Evolutionary conservation across 306 rosid species (phyloP), one percentile per base, ranked within the genome.

Genomic region (Acacia acuminata): DNA sequence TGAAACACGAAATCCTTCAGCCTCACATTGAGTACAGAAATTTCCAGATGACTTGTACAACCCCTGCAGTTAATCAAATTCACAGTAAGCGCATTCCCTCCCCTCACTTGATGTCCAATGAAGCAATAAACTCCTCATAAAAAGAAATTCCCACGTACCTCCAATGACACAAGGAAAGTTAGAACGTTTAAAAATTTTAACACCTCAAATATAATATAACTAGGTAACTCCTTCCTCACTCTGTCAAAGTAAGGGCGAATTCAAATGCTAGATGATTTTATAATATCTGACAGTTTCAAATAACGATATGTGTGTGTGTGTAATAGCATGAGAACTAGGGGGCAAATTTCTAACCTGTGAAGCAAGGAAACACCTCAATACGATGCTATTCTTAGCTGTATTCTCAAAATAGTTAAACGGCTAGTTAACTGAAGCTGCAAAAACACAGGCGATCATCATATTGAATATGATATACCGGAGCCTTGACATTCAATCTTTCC

Each of bases 21-120:
- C 99, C 88, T 96, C 99, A 84, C 99, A 96, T 83, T 96, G 99
- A 61, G 99, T 96, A 81, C 97, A 94, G 91, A 96, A 94, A 88
- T 92, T 96, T 76, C 97, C 97, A 78, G 99, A 91, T 79, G 99
- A 88, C 86, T 89, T 94, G 86, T 91, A 96, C 63, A 96, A 97
- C 19, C 99, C 98, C 98, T 96, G 61, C 77, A 88, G 75, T 74
- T 83, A 83, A 88, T 51, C 77, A 87, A 82, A 83, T 53, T 67
- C 75, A 79, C 11, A 27, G 61, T 87, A 56, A 79, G 60, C 36
- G 47, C 65, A 70, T 1, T 63, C 53, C 70, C 24, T 66, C 76
- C 63, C 17, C 63, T 38, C 63, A 70, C 77, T 25, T 71, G 20
- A 67, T 27, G 38, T 11, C 83, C 34, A 67, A 42, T 64, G 79